Evolutionary conservation across 2,329 filamentous ascomycete species (phyloP).

Genomic region (Pseudogymnoascus sp.): DNA sequence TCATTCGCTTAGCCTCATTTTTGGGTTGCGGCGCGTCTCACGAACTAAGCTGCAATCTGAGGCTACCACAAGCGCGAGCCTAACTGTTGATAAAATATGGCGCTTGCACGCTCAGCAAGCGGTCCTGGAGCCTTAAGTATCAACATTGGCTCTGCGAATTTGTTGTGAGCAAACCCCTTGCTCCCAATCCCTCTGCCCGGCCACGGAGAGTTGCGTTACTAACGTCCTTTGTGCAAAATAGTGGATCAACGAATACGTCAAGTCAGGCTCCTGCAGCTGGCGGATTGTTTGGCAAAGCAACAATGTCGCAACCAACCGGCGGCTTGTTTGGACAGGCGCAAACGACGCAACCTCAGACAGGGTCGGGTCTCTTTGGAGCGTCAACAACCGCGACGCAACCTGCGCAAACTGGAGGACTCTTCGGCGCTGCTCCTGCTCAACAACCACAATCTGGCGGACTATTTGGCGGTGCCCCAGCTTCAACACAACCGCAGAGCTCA

Average conservation of each 20-base stretch:
- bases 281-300: constrained; percentile 27
- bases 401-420: constrained; percentile 23
- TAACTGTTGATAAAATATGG: constrained; percentile 19
- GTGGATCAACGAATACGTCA: constrained; percentile 21
- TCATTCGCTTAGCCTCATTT: constrained; percentile 12
- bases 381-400: constrained; percentile 19
- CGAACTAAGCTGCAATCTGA: constrained; percentile 2
- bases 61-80: constrained; percentile 7
- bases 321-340: constrained; percentile 9
- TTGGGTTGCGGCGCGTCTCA: constrained; percentile 10
- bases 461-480: constrained; percentile 18
- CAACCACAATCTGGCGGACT: constrained; percentile 20
- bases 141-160: constrained; percentile 53
- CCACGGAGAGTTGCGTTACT: background rate
- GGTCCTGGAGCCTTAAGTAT: constrained; percentile 53
- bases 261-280: constrained; percentile 20
- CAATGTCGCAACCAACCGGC: constrained; percentile 21
- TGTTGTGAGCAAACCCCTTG: constrained; percentile 40
- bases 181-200: background rate
- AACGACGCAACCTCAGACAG: constrained; percentile 5
- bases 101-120: constrained; percentile 45
- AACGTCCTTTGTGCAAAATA: constrained; percentile 12
- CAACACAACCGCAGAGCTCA: constrained; percentile 18
- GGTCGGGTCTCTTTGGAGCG: constrained; percentile 27
- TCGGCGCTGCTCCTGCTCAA: constrained; percentile 24